Evolutionary conservation across 495 filamentous ascomycete species (phyloP), one percentile per base, ranked within the genome.

Genomic region (Annulohypoxylon maeteangense): DNA sequence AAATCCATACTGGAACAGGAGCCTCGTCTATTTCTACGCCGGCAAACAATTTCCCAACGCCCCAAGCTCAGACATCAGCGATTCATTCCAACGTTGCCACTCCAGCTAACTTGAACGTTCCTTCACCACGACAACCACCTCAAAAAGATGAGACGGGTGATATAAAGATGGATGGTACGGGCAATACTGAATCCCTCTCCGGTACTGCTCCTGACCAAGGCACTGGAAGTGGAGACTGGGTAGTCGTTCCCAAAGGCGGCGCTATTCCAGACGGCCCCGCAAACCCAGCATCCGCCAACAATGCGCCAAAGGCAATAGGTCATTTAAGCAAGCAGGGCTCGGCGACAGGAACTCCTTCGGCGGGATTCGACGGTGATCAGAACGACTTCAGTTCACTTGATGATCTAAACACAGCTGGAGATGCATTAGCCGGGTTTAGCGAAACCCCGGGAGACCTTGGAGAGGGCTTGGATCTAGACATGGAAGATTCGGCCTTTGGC

Each of bases 401-500:
- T 11, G 85, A 88, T 58, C 76, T 87, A 1, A 81, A 86, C 67
- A 82, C 84, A 51, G 84, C 84, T 4, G 83, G 81, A 4, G 84
- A 85, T 66, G 83, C 80, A 1, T 66, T 84, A 20, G 82, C 79
- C 1, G 76, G 78, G n/a, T 85, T 83, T 51, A 79, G 81, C 34
- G 78, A 67, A 22, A 77, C 63, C 2, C 79, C 71, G 27, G 83
- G 76, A 4, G 78, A 80, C 6, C 72, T 83, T 10, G 80, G 78
- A 11, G 81, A 85, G 63, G 79, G 79, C 44, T 59, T 79, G n/a
- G 78, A 78, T 62, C 69, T 86, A 61, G 77, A 82, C 48, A 81
- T 87, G 81, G 85, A 87, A 64, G 85, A 87, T 72, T 83, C 81
- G 14, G 85, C 84, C 8, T 88, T 88, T 71, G 86, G 85, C 1